Conservation (phyloP, 2,329 filamentous ascomycete species). For the Albifimbria verrucaria region DNA sequence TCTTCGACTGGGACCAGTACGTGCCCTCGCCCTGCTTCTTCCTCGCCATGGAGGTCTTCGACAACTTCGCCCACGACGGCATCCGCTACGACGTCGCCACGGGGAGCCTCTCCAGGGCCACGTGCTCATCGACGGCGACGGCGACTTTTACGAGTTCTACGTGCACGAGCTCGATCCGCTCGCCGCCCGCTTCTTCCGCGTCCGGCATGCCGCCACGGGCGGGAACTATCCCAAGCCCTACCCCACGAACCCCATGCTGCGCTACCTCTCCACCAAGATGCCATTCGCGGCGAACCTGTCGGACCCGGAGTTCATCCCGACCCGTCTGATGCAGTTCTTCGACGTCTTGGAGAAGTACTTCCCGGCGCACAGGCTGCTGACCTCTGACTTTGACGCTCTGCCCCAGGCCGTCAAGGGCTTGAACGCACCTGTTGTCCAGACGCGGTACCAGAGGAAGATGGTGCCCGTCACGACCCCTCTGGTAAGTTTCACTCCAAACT, state of each 20-base stretch:
- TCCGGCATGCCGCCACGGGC: slow-evolving; percentile 73
- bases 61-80: slow-evolving; percentile 95
- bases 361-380: slow-evolving; percentile 81
- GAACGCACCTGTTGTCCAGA: slow-evolving; percentile 95
- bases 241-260: slow-evolving; percentile 48
- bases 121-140: slow-evolving; percentile 78
- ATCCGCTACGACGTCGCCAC: slow-evolving; percentile 86
- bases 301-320: slow-evolving; percentile 88
- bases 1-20: slow-evolving; percentile 89
- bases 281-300: slow-evolving; percentile 77
- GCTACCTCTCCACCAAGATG: slow-evolving; percentile 59
- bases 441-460: slow-evolving; percentile 79
- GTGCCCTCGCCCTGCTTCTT: slow-evolving; percentile 97
- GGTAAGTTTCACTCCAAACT: slow-evolving; percentile 50
- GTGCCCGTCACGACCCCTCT: slow-evolving; percentile 88
- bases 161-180: slow-evolving; percentile 75
- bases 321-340: slow-evolving; percentile 94
- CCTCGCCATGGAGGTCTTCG: slow-evolving; percentile 94
- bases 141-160: slow-evolving; percentile 97
- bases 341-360: slow-evolving; percentile 85
- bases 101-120: slow-evolving; percentile 82
- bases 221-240: slow-evolving; percentile 63
- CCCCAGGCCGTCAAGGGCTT: slow-evolving; percentile 79
- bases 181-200: slow-evolving; percentile 75
- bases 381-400: slow-evolving; percentile 85